Percentiles rank a stretch among this genome's conserved stretches.
phyloP scores from a whole-genome alignment of 2,329 filamentous ascomycete genomes.

The Juglanconis juglandina region DNA sequence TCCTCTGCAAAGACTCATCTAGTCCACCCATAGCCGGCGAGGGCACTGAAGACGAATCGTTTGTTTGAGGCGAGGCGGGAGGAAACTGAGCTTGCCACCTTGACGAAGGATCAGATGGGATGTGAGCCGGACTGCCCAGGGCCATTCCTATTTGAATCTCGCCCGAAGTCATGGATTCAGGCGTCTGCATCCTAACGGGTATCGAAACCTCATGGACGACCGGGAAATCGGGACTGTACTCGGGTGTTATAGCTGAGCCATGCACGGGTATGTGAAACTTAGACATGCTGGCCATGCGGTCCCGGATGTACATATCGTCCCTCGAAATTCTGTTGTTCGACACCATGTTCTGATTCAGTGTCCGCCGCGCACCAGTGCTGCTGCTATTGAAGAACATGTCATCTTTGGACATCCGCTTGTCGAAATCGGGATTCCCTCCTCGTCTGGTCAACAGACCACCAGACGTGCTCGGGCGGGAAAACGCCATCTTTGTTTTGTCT shows the following conservation, averaged over 20 bases:
- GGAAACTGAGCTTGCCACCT: slow-evolving; percentile 25
- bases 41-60: slow-evolving; percentile 11
- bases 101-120: slow-evolving; percentile 27
- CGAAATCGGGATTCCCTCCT: slow-evolving; percentile 20
- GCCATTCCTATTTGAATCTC: slow-evolving; percentile 67
- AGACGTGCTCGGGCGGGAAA: slow-evolving; percentile 38
- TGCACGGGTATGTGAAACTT: slow-evolving; percentile 39
- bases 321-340: slow-evolving; percentile 41
- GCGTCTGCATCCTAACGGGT: slow-evolving; percentile 38
- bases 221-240: slow-evolving; percentile 35
- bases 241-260: slow-evolving; percentile 40
- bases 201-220: slow-evolving; percentile 30
- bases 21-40: slow-evolving; percentile 3
- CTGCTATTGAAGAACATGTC: slow-evolving; percentile 35
- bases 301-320: slow-evolving; percentile 36
- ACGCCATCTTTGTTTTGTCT: slow-evolving; percentile 24
- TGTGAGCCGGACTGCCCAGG: slow-evolving; percentile 63
- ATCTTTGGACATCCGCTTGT: slow-evolving; percentile 45
- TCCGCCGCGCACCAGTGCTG: background rate
- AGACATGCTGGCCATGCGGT: slow-evolving; percentile 28
- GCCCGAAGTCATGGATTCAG: slow-evolving; percentile 40
- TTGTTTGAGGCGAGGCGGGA: slow-evolving; percentile 17
- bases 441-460: slow-evolving; percentile 17
- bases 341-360: slow-evolving; percentile 11
- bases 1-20: slow-evolving; percentile 31